Percentiles rank a stretch among this genome's conserved stretches.
These are phyloP conservation scores for Zygotorulaspora florentina DNA, from an alignment of 805 yeast genomes.

Conservation along the genomic window DNA sequence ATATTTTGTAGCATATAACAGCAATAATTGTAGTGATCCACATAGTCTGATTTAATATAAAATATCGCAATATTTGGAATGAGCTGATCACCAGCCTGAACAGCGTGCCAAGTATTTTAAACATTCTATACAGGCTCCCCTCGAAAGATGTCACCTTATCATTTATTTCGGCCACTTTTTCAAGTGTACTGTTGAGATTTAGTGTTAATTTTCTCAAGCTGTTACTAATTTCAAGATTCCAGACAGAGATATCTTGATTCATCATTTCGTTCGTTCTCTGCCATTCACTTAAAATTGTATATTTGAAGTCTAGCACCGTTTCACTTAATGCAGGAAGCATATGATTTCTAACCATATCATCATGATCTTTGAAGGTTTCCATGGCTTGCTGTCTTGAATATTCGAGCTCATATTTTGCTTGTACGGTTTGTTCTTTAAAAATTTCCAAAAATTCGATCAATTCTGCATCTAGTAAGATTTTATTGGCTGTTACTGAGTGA, in stretches of 20 bases:
- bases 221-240: slow-evolving; percentile 16
- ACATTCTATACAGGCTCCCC: slow-evolving; percentile 1
- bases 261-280: slow-evolving; percentile 8
- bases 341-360: slow-evolving; percentile 8
- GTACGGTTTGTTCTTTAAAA: slow-evolving; percentile 4
- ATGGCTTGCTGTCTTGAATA: slow-evolving; percentile 13
- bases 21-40: slow-evolving; percentile 3
- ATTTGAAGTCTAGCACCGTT: slow-evolving; percentile 30
- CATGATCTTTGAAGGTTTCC: slow-evolving; percentile 11
- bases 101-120: background rate
- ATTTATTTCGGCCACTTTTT: slow-evolving; percentile 14
- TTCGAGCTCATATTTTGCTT: slow-evolving; percentile 10
- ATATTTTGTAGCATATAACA: background rate
- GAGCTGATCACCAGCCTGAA: background rate
- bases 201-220: slow-evolving; percentile 15
- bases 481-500: slow-evolving; percentile 3
- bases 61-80: background rate
- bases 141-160: slow-evolving; percentile 11
- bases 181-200: slow-evolving; percentile 14
- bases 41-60: background rate
- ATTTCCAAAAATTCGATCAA: slow-evolving; percentile 3
- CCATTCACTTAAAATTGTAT: slow-evolving; percentile 17
- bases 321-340: slow-evolving; percentile 13
- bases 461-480: slow-evolving; percentile 6
- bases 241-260: slow-evolving; percentile 13